Conservation (phyloP, 1,139 yeast genomes). For the Diutina pseudorugosa region DNA sequence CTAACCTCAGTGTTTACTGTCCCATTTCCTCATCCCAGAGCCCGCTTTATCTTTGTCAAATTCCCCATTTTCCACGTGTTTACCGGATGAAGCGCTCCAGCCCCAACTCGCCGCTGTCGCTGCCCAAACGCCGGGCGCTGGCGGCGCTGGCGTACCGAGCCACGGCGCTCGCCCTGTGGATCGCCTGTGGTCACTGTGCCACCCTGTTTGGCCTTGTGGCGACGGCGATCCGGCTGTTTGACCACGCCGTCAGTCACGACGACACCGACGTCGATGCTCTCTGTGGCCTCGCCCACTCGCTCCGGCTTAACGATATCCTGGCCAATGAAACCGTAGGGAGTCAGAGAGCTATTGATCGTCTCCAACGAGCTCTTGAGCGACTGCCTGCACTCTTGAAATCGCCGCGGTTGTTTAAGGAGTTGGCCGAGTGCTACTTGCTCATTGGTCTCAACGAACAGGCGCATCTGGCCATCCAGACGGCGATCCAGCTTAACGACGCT, state of each 20-base stretch:
- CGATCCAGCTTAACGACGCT: conserved; percentile 27
- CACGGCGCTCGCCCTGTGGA: conserved; percentile 33
- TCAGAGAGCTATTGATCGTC: conserved; percentile 29
- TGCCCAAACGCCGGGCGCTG: not conserved
- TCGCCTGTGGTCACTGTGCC: conserved; percentile 40
- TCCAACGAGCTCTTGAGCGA: conserved; percentile 25
- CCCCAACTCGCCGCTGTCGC: not conserved
- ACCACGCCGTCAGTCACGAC: conserved; percentile 31
- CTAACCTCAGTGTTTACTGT: no score
- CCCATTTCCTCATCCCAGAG: no score
- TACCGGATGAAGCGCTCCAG: not conserved
- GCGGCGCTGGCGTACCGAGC: not conserved
- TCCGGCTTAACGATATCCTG: conserved; percentile 25
- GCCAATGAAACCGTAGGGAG: conserved; percentile 28
- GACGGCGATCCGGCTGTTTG: conserved; percentile 34
- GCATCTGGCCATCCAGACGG: conserved; percentile 33
- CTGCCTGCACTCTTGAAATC: conserved; percentile 22
- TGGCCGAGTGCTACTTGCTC: conserved; percentile 36
- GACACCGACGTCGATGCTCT: conserved; percentile 31
- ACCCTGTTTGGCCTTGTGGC: conserved; percentile 25
- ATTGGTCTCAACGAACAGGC: conserved; percentile 40
- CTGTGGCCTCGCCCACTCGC: conserved; percentile 27
- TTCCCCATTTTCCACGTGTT: not conserved
- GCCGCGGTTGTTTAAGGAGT: conserved; percentile 29
- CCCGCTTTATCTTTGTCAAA: no score